Evolutionary conservation across 352 stramenopile genomes (phyloP).

Genomic region (Globisporangium spiculum): DNA sequence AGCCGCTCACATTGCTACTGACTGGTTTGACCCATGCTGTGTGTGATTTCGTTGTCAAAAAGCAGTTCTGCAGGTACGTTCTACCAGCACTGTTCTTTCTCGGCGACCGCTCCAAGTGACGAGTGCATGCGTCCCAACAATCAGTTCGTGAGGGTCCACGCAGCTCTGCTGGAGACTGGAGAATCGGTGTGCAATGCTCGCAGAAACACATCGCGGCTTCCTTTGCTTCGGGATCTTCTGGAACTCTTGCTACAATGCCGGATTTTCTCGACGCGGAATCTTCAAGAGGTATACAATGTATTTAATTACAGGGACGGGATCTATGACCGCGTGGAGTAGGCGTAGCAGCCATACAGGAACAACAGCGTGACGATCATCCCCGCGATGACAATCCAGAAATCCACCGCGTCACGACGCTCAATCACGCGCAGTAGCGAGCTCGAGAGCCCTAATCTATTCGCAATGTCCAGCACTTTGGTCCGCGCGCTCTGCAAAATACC

Average conservation of each 20-base stretch:
- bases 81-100: neutral
- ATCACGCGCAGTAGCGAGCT: conserved; percentile 82
- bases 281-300: neutral
- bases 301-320: neutral
- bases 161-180: neutral
- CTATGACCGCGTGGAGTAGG: conserved; percentile 31
- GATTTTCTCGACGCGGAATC: neutral
- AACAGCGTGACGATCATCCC: conserved; percentile 83
- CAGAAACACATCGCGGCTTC: neutral
- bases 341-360: conserved; percentile 76
- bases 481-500: conserved; percentile 47
- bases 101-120: neutral
- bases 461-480: conserved; percentile 79
- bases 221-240: neutral
- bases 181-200: neutral
- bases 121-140: neutral
- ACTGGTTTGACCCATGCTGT: neutral
- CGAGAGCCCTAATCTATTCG: conserved; percentile 80
- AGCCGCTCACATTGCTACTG: neutral
- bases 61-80: neutral
- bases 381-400: conserved; percentile 82
- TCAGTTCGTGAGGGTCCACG: neutral
- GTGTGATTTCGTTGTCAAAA: neutral
- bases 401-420: conserved; percentile 74
- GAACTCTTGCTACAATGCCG: neutral